phyloP scores from a whole-genome alignment of 2,329 filamentous ascomycete genomes.

The Pseudonectria buxi region DNA sequence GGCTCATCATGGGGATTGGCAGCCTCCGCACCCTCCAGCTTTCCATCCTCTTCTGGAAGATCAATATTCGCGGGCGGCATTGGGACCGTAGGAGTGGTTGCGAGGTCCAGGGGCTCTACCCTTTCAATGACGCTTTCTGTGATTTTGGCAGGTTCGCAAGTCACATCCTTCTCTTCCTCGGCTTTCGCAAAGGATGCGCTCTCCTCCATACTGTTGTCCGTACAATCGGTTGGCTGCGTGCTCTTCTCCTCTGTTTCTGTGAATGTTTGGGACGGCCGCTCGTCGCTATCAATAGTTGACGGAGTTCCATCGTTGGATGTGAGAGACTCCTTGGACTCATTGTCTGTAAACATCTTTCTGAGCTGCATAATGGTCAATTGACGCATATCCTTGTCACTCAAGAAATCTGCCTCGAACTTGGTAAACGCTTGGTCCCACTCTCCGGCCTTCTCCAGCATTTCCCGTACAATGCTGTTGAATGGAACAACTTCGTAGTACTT shows the following conservation, averaged over 20 bases:
- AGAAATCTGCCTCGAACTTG: conserved; percentile 87
- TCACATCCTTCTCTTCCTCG: conserved; percentile 14
- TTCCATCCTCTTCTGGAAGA: conserved; percentile 5
- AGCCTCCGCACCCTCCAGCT: neutral
- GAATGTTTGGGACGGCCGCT: conserved; percentile 38
- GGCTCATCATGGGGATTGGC: conserved; percentile 7
- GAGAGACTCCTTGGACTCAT: conserved; percentile 72
- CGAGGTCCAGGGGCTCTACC: conserved; percentile 45
- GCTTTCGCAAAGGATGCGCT: conserved; percentile 22
- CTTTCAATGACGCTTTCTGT: conserved; percentile 35
- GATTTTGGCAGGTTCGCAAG: conserved; percentile 25
- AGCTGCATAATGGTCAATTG: conserved; percentile 87
- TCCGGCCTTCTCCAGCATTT: conserved; percentile 86
- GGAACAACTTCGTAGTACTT: conserved; percentile 97
- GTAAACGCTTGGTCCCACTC: conserved; percentile 89
- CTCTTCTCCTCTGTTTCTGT: conserved; percentile 42
- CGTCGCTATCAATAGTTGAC: conserved; percentile 46
- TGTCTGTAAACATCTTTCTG: conserved; percentile 90
- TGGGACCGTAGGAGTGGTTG: conserved; percentile 26
- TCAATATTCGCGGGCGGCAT: conserved; percentile 12
- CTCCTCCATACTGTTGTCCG: conserved; percentile 28
- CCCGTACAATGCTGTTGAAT: conserved; percentile 78
- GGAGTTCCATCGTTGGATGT: conserved; percentile 60
- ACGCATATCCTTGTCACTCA: conserved; percentile 94
- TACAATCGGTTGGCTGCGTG: conserved; percentile 36